phyloP scores from a whole-genome alignment of 768 basidiomycete species.

The Termitomyces sp. region DNA sequence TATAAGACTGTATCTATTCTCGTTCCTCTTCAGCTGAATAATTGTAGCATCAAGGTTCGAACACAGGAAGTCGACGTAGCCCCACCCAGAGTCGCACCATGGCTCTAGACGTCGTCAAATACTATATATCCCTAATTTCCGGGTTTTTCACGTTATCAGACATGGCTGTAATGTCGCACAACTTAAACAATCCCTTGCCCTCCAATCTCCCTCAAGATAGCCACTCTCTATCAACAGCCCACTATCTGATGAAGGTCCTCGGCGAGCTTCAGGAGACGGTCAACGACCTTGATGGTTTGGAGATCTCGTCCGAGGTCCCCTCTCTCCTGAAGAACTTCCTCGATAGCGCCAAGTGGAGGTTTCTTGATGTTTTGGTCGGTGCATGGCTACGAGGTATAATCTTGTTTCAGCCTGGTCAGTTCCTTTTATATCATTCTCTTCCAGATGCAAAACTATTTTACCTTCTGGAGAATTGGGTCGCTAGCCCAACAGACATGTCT shows the following conservation, averaged over 20 bases:
- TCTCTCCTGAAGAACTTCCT: slow-evolving; percentile 66
- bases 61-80: slow-evolving; percentile 61
- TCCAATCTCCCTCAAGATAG: slow-evolving; percentile 66
- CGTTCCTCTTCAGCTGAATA: background rate
- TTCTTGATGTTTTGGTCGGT: slow-evolving; percentile 73
- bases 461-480: slow-evolving; percentile 81
- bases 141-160: slow-evolving; percentile 82
- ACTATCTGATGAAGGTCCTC: slow-evolving; percentile 77
- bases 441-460: slow-evolving; percentile 82
- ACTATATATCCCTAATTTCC: slow-evolving; percentile 73
- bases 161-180: slow-evolving; percentile 58
- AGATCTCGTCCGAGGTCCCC: slow-evolving; percentile 73
- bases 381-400: slow-evolving; percentile 78
- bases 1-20: background rate
- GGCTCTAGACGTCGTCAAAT: slow-evolving; percentile 76
- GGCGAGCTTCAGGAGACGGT: slow-evolving; percentile 84
- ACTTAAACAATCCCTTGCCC: slow-evolving; percentile 35
- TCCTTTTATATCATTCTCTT: background rate
- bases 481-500: slow-evolving; percentile 54
- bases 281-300: slow-evolving; percentile 74
- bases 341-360: slow-evolving; percentile 83
- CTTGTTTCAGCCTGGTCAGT: slow-evolving; percentile 1
- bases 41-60: slow-evolving; percentile 23
- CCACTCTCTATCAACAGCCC: slow-evolving; percentile 76
- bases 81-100: slow-evolving; percentile 77